phyloP scores from a whole-genome alignment of 2,329 filamentous ascomycete genomes.

The Monascus ruber region DNA sequence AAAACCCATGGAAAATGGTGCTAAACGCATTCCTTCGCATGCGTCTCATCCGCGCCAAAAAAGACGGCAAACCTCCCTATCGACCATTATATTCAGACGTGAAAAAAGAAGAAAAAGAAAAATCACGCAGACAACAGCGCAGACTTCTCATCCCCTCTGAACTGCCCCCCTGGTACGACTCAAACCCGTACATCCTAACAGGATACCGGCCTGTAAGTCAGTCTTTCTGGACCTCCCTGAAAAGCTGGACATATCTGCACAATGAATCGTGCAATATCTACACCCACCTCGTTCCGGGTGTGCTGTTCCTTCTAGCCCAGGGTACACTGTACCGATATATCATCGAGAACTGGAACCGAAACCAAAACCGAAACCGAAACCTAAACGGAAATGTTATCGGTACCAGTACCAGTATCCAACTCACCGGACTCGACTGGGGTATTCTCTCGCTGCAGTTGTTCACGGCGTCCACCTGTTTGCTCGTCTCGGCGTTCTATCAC shows the following conservation, averaged over 20 bases:
- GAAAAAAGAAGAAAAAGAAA: neutral
- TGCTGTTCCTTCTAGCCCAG: slow-evolving; percentile 8
- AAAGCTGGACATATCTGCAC: slow-evolving; percentile 33
- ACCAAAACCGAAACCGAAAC: neutral
- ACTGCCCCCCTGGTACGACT: slow-evolving; percentile 33
- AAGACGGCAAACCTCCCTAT: neutral
- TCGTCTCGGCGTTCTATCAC: slow-evolving; percentile 19
- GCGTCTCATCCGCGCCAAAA: neutral
- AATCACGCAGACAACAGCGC: neutral
- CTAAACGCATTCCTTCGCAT: slow-evolving; percentile 2
- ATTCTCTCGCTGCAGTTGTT: slow-evolving; percentile 10
- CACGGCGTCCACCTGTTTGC: slow-evolving; percentile 24
- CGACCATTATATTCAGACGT: neutral
- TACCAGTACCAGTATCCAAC: neutral
- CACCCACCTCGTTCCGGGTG: slow-evolving; percentile 35
- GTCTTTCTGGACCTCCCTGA: slow-evolving; percentile 26
- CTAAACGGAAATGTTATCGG: neutral
- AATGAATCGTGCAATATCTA: slow-evolving; percentile 37
- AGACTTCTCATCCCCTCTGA: slow-evolving; percentile 21
- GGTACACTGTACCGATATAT: slow-evolving; percentile 4
- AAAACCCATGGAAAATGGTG: slow-evolving; percentile 3
- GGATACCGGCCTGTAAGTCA: slow-evolving; percentile 35
- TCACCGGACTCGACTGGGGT: slow-evolving; percentile 4
- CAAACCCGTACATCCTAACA: slow-evolving; percentile 31
- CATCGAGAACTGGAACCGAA: neutral